Evolutionary conservation across 78 protist genomes (phyloP).

Genomic region (Dictyostelium citrinum): DNA sequence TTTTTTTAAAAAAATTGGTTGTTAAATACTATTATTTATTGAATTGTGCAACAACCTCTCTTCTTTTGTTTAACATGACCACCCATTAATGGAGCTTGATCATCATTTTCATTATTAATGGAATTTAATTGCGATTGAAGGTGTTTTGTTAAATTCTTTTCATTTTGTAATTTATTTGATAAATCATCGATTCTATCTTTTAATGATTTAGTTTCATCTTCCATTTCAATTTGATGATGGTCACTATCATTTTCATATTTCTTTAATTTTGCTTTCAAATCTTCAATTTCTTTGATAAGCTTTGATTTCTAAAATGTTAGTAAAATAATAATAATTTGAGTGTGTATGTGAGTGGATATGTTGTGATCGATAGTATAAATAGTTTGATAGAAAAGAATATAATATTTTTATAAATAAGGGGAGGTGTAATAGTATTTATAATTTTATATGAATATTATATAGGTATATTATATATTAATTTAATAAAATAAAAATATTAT

Average conservation of each 20-base stretch:
- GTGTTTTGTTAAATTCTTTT: constrained; percentile 16
- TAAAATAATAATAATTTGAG: neutral
- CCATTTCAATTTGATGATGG: constrained; percentile 38
- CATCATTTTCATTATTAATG: neutral
- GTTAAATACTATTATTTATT: neutral
- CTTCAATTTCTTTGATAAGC: constrained; percentile 43
- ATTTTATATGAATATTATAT: neutral
- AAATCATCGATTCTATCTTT: constrained; percentile 40
- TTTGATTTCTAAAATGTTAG: constrained; percentile 10
- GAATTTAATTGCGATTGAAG: constrained; percentile 37
- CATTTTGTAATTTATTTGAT: constrained; percentile 1
- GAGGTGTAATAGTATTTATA: neutral
- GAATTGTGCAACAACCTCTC: constrained; percentile 22
- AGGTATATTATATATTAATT: neutral
- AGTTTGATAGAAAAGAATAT: no score
- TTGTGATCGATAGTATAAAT: no score
- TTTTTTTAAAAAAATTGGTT: no score
- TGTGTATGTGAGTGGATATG: no score
- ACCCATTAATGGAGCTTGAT: constrained; percentile 28
- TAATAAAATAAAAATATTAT: neutral
- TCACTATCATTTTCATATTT: constrained; percentile 25
- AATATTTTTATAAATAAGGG: neutral
- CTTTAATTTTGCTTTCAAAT: constrained; percentile 27
- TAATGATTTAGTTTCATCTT: constrained; percentile 49
- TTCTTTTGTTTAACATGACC: neutral